Evolutionary conservation across 352 stramenopile genomes (phyloP).

Genomic region (Phytophthora sansomeana): DNA sequence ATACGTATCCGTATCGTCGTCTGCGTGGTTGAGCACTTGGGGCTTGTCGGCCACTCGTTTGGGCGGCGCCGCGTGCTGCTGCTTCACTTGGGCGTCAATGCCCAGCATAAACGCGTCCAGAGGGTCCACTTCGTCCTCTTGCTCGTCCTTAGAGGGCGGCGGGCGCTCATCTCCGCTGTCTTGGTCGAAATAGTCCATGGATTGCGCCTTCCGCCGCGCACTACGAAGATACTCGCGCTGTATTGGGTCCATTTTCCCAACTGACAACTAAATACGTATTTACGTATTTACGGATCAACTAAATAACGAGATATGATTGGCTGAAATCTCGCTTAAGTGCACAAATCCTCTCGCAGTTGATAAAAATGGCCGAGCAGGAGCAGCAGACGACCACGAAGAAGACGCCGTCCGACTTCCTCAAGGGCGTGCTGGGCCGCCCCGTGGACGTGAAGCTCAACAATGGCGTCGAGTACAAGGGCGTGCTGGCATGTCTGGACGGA

Average conservation of each 20-base stretch:
- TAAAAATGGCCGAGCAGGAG: conserved; percentile 48
- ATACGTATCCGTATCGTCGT: conserved; percentile 44
- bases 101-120: conserved; percentile 87
- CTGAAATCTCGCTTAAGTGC: neutral
- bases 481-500: conserved; percentile 99
- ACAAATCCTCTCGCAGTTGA: conserved; percentile 6
- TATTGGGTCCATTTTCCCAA: conserved; percentile 47
- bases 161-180: conserved; percentile 46
- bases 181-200: conserved; percentile 74
- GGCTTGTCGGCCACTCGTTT: conserved; percentile 50
- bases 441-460: conserved; percentile 99
- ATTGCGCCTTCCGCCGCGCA: conserved; percentile 58
- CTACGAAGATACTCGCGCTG: conserved; percentile 68
- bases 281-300: too few species aligned
- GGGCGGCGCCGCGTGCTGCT: conserved; percentile 34
- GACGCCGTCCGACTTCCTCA: conserved; percentile 93
- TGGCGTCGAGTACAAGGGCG: conserved; percentile 98
- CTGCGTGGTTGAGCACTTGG: conserved; percentile 44
- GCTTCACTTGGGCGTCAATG: conserved; percentile 79
- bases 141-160: neutral
- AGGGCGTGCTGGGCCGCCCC: conserved; percentile 93
- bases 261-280: conserved; percentile 4
- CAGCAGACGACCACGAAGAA: conserved; percentile 68
- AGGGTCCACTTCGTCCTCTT: conserved; percentile 76
- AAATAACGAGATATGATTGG: too few species aligned